Evolutionary conservation across 2,329 filamentous ascomycete genomes (phyloP).

Genomic region (Talaromyces sp.): DNA sequence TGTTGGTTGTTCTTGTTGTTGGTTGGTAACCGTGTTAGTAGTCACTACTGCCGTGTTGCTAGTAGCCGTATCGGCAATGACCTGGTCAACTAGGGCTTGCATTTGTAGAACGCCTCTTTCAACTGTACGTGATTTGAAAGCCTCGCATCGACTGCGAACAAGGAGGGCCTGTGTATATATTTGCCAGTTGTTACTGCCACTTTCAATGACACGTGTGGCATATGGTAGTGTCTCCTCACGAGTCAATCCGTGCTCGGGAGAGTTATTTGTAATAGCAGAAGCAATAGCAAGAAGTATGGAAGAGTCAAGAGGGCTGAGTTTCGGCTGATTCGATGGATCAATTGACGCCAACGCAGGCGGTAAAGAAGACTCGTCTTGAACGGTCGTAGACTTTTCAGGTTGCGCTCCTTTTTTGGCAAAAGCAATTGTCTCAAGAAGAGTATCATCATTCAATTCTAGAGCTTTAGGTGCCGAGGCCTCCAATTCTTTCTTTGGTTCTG

Average conservation of each 20-base stretch:
- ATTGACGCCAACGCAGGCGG: slow-evolving; percentile 59
- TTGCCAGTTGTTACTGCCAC: slow-evolving; percentile 94
- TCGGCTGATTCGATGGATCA: slow-evolving; percentile 74
- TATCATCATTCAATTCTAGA: slow-evolving; percentile 83
- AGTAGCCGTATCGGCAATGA: slow-evolving; percentile 73
- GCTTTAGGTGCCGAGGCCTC: slow-evolving; percentile 55
- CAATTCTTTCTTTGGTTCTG: slow-evolving; percentile 20
- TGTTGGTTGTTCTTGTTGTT: slow-evolving; percentile 51
- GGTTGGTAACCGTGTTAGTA: slow-evolving; percentile 27
- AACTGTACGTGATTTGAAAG: slow-evolving; percentile 77
- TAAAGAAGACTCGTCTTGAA: slow-evolving; percentile 47
- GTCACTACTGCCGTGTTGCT: slow-evolving; percentile 27
- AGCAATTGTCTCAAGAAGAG: slow-evolving; percentile 77
- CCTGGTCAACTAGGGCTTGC: slow-evolving; percentile 91
- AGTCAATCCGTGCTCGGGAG: slow-evolving; percentile 76
- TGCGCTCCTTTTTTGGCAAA: slow-evolving; percentile 57
- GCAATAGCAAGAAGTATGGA: slow-evolving; percentile 75
- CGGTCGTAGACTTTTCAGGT: slow-evolving; percentile 33
- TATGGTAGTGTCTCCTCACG: slow-evolving; percentile 92
- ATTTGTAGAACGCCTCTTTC: slow-evolving; percentile 88
- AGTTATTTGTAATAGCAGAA: slow-evolving; percentile 84
- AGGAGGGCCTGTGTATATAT: slow-evolving; percentile 92
- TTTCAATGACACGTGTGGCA: slow-evolving; percentile 77
- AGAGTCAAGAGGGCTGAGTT: slow-evolving; percentile 76
- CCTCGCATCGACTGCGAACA: slow-evolving; percentile 82